Percentiles rank a stretch among this genome's conserved stretches.
These are phyloP conservation scores for Sordaria brevicollis DNA, from an alignment of 495 filamentous ascomycete species.

Conservation along the genomic window DNA sequence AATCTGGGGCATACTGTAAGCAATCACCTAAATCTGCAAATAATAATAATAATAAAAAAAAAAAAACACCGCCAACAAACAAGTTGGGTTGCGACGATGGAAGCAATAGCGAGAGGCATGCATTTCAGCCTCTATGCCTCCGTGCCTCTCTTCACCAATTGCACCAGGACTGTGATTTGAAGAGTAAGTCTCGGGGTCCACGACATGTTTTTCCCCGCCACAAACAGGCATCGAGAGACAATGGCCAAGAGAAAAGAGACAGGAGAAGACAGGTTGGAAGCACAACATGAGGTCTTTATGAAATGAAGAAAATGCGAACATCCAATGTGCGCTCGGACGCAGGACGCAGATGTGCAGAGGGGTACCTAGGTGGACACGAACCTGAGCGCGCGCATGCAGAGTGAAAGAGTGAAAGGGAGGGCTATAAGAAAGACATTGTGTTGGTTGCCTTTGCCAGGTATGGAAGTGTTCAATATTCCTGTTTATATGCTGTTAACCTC, in stretches of 20 bases:
- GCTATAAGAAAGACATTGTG: background rate
- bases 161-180: background rate
- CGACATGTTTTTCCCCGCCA: background rate
- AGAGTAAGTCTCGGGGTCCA: background rate
- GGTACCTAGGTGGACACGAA: background rate
- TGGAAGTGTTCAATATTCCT: background rate
- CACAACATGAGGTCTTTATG: background rate
- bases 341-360: too few species aligned
- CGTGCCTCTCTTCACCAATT: background rate
- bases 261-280: background rate
- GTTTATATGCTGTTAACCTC: background rate
- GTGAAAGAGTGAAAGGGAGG: background rate
- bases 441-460: background rate
- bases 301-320: background rate
- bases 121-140: too few species aligned
- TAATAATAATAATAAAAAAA: too few species aligned
- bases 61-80: background rate
- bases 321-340: background rate
- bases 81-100: background rate
- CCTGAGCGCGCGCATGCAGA: background rate
- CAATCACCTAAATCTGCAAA: background rate
- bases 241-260: too few species aligned
- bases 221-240: background rate
- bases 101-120: background rate
- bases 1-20: background rate